A percentile compares a stretch with the other conserved stretches of the same genome.
Conservation (phyloP, 805 yeast species). For the Maudiozyma barnettii region DNA sequence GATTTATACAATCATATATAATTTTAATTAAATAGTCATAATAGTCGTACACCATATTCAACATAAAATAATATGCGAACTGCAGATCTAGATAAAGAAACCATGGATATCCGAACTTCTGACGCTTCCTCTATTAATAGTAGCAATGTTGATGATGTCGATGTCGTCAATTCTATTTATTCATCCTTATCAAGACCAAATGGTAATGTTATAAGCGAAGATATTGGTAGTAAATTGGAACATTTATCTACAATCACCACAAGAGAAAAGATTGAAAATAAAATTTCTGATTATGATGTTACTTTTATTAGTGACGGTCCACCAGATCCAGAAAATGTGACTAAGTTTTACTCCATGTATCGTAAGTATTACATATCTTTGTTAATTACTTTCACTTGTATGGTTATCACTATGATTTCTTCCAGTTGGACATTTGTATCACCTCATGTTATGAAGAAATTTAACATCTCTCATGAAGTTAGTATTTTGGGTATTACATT, state of each 20-base stretch:
- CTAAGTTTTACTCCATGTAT: conserved; percentile 31
- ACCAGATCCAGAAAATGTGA: conserved; percentile 28
- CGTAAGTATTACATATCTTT: conserved; percentile 51
- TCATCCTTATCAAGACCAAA: not conserved
- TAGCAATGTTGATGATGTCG: not conserved
- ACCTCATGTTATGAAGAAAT: conserved; percentile 37
- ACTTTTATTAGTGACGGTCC: conserved; percentile 11
- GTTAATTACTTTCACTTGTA: conserved; percentile 45
- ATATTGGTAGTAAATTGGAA: not conserved
- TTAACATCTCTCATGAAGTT: conserved; percentile 47
- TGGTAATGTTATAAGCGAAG: not conserved
- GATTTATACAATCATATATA: no score
- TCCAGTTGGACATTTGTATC: conserved; percentile 60
- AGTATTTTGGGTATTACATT: conserved; percentile 50
- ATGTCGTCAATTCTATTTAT: not conserved
- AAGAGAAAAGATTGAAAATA: not conserved
- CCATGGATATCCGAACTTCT: not conserved
- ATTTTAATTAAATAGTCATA: no score
- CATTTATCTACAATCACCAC: not conserved
- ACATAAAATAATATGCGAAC: not conserved
- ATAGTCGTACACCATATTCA: no score
- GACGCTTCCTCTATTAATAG: not conserved
- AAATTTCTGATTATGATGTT: conserved; percentile 20
- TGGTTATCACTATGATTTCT: conserved; percentile 59
- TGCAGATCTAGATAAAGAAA: not conserved